phyloP scores from a whole-genome alignment of 2,329 filamentous ascomycete genomes.

The Chaetomium sp. region DNA sequence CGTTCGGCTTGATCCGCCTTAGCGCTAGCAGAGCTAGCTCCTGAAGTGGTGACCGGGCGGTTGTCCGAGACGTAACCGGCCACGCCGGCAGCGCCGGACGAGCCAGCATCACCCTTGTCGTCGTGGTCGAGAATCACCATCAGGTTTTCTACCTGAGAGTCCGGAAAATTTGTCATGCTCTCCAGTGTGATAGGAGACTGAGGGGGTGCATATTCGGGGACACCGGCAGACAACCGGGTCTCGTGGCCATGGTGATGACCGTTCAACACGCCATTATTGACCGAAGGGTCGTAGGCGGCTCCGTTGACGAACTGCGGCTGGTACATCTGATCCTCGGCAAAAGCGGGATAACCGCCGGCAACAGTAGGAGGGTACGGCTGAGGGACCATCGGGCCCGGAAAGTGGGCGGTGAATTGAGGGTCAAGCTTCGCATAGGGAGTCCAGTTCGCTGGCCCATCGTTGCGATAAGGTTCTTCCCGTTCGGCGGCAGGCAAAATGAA shows the following conservation, averaged over 20 bases:
- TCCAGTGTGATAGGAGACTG: slow-evolving; percentile 37
- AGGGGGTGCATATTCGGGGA: slow-evolving; percentile 62
- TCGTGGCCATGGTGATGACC: slow-evolving; percentile 46
- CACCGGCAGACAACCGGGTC: slow-evolving; percentile 62
- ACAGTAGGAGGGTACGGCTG: slow-evolving; percentile 35
- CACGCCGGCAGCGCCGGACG: slow-evolving; percentile 19
- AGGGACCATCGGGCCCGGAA: slow-evolving; percentile 28
- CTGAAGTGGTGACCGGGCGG: not conserved
- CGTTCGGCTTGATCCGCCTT: slow-evolving; percentile 16
- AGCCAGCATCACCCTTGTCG: slow-evolving; percentile 23
- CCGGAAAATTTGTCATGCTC: slow-evolving; percentile 39
- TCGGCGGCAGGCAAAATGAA: slow-evolving; percentile 75
- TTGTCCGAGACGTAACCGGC: slow-evolving; percentile 26
- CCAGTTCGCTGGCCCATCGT: slow-evolving; percentile 61
- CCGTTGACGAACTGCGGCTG: slow-evolving; percentile 41
- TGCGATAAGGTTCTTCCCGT: slow-evolving; percentile 72
- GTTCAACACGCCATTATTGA: slow-evolving; percentile 44
- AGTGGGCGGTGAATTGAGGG: slow-evolving; percentile 38
- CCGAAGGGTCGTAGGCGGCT: slow-evolving; percentile 33
- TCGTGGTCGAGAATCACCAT: slow-evolving; percentile 35
- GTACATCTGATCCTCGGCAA: slow-evolving; percentile 37
- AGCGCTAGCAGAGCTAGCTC: slow-evolving; percentile 12
- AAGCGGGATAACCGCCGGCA: slow-evolving; percentile 37
- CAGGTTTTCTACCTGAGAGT: slow-evolving; percentile 39
- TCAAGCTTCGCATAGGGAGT: slow-evolving; percentile 34